Evolutionary conservation across 768 basidiomycete genomes (phyloP).

Genomic region (Leccinum subtestaceum): DNA sequence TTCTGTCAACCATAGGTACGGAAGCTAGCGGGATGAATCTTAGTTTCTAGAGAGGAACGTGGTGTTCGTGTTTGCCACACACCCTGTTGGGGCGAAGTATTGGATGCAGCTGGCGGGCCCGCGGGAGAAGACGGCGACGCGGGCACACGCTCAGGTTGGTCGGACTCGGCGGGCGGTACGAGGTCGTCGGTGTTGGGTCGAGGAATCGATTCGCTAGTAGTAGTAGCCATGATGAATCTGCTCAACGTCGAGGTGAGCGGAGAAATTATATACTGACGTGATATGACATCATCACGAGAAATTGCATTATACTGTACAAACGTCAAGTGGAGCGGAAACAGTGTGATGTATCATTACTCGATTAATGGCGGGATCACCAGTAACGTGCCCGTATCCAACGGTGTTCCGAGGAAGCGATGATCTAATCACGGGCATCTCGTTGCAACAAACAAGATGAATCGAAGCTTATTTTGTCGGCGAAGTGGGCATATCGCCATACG

Average conservation of each 20-base stretch:
- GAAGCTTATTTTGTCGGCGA: neutral
- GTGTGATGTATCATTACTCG: neutral
- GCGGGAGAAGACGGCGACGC: slow-evolving; percentile 23
- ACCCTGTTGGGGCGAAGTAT: slow-evolving; percentile 36
- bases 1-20: slow-evolving; percentile 35
- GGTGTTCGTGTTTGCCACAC: neutral
- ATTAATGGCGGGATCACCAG: neutral
- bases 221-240: slow-evolving; percentile 3
- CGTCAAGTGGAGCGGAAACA: neutral
- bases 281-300: slow-evolving; percentile 20
- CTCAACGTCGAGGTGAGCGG: neutral
- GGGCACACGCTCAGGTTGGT: slow-evolving; percentile 1
- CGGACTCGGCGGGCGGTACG: slow-evolving; percentile 2
- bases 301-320: neutral
- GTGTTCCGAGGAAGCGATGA: neutral
- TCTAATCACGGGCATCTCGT: neutral
- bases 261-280: slow-evolving; percentile 16
- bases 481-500: neutral
- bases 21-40: slow-evolving; percentile 27
- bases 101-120: slow-evolving; percentile 26
- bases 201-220: slow-evolving; percentile 2
- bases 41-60: neutral
- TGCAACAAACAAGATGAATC: neutral
- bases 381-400: neutral
- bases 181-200: neutral